These are phyloP conservation scores for Apiospora hydei DNA, from an alignment of 2,329 filamentous ascomycete species.

Conservation along the genomic window DNA sequence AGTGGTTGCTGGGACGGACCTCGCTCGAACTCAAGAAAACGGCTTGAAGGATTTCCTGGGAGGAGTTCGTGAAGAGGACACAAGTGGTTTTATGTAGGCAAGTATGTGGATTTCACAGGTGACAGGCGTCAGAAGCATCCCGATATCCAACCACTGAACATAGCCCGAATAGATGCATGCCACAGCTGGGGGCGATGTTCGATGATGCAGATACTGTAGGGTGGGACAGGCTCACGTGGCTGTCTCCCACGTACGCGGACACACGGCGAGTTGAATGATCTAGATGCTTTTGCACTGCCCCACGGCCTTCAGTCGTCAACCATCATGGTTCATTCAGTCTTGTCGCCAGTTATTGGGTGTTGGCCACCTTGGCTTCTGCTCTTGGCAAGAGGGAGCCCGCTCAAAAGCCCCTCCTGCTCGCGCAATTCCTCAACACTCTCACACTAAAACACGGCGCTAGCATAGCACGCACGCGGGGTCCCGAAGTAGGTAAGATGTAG, in stretches of 20 bases:
- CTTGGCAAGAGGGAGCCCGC: conserved; percentile 18
- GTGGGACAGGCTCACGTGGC: conserved; percentile 14
- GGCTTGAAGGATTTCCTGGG: neutral
- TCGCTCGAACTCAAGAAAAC: neutral
- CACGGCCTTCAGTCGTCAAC: neutral
- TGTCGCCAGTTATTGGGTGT: neutral
- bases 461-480: neutral
- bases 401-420: neutral
- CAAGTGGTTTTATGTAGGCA: conserved; percentile 10
- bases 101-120: neutral
- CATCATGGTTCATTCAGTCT: neutral
- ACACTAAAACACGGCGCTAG: neutral
- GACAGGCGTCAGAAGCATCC: neutral
- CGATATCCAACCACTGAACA: neutral
- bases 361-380: conserved; percentile 5
- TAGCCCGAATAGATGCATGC: neutral
- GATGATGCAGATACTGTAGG: conserved; percentile 19
- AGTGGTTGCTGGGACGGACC: neutral
- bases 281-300: conserved; percentile 19
- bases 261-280: neutral
- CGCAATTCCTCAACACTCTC: neutral
- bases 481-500: neutral
- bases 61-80: neutral
- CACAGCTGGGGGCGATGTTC: neutral
- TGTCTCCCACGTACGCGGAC: conserved; percentile 15